These are phyloP conservation scores for Yamadazyma endophytica DNA, from an alignment of 805 yeast genomes.

Conservation along the genomic window DNA sequence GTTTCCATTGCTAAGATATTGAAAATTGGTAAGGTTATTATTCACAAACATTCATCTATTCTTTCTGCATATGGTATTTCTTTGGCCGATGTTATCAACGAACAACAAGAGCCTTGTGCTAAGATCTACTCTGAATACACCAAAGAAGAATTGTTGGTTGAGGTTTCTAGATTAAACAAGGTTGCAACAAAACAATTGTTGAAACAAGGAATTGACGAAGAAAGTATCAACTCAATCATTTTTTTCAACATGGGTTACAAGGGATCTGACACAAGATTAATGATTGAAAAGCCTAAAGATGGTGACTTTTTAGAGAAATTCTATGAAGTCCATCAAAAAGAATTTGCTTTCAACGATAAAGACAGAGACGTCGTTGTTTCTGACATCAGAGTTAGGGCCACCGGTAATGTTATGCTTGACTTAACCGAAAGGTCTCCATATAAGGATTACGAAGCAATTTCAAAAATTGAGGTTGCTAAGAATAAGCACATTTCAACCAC, in stretches of 20 bases:
- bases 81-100: conserved; percentile 80
- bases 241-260: conserved; percentile 18
- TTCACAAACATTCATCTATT: conserved; percentile 79
- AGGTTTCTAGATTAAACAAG: conserved; percentile 5
- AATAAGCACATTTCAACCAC: neutral
- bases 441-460: conserved; percentile 16
- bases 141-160: conserved; percentile 13
- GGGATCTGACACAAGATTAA: conserved; percentile 24
- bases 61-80: conserved; percentile 87
- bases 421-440: conserved; percentile 50
- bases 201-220: conserved; percentile 10
- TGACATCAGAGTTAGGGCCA: conserved; percentile 69
- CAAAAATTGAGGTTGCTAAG: conserved; percentile 2
- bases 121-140: conserved; percentile 27
- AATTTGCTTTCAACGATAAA: conserved; percentile 64
- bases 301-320: conserved; percentile 44
- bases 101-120: conserved; percentile 69
- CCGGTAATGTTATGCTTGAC: conserved; percentile 47
- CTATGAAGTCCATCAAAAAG: conserved; percentile 54
- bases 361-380: conserved; percentile 59
- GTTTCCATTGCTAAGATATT: conserved; percentile 69
- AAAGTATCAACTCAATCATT: conserved; percentile 7
- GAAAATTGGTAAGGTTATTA: conserved; percentile 64
- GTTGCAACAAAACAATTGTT: conserved; percentile 9
- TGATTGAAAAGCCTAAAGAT: conserved; percentile 17